Conservation (phyloP, 352 stramenopile genomes). For the Albugo laibachii region DNA sequence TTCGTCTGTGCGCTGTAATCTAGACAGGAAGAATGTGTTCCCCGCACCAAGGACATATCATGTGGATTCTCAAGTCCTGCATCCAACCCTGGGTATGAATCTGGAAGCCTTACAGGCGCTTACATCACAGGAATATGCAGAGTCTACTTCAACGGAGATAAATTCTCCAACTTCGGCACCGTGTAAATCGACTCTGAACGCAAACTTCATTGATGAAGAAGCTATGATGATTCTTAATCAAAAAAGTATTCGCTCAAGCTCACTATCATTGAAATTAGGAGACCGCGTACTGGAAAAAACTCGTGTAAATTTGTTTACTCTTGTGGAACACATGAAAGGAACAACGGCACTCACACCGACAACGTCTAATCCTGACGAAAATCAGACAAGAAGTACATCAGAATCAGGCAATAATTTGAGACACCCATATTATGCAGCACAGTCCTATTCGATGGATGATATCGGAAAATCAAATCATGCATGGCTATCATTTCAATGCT, state of each 20-base stretch:
- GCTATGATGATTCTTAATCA: no score
- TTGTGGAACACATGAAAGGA: no score
- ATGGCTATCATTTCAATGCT: constrained; percentile 75
- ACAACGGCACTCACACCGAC: background rate
- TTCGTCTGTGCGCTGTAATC: background rate
- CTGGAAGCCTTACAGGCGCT: no score
- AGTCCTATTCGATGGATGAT: background rate
- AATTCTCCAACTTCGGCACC: no score
- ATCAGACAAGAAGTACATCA: background rate
- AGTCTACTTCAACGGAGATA: no score
- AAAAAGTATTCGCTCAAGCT: constrained; percentile 18
- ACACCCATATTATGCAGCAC: background rate
- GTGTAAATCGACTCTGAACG: no score
- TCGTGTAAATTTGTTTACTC: background rate
- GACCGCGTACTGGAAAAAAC: constrained; percentile 27
- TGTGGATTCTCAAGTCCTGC: no score
- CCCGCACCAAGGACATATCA: no score
- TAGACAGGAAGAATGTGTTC: background rate
- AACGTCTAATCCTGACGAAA: background rate
- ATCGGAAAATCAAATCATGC: constrained; percentile 8
- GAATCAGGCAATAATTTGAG: background rate
- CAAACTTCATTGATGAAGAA: no score
- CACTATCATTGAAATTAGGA: constrained; percentile 35
- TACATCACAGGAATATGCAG: no score
- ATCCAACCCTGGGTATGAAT: no score